These are phyloP conservation scores for Chaetomium fimeti DNA, from an alignment of 495 filamentous ascomycete genomes.

Conservation along the genomic window DNA sequence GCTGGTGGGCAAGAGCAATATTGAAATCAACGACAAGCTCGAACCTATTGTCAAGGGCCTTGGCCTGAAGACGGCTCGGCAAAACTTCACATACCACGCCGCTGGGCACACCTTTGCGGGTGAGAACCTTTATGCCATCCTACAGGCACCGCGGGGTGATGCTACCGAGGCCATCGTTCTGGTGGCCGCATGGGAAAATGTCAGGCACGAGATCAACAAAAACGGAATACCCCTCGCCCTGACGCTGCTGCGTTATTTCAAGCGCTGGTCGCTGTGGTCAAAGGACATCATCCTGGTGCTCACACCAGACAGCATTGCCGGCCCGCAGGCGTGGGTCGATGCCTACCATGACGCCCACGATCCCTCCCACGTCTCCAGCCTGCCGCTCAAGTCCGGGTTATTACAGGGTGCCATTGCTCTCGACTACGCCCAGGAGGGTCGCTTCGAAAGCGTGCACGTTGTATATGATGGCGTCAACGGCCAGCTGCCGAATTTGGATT, in stretches of 20 bases:
- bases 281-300: conserved; percentile 97
- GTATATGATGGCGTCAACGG: conserved; percentile 97
- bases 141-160: conserved; percentile 93
- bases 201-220: conserved; percentile 73
- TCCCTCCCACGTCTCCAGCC: conserved; percentile 62
- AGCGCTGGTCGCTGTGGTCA: conserved; percentile 95
- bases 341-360: conserved; percentile 90
- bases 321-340: conserved; percentile 95
- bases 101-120: conserved; percentile 71
- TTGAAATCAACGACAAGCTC: conserved; percentile 63
- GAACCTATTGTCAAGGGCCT: conserved; percentile 69
- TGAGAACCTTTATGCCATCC: conserved; percentile 89
- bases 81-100: conserved; percentile 75
- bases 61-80: conserved; percentile 80
- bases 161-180: conserved; percentile 98
- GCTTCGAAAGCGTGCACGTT: conserved; percentile 83
- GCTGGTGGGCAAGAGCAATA: conserved; percentile 53
- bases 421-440: conserved; percentile 83
- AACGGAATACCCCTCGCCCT: conserved; percentile 83
- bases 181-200: conserved; percentile 83
- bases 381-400: conserved; percentile 87
- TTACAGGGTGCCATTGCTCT: conserved; percentile 89
- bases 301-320: conserved; percentile 81
- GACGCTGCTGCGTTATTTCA: conserved; percentile 90
- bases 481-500: conserved; percentile 89